Conservation (phyloP, 495 filamentous ascomycete species). For the Aspergillus incahuasiensis region DNA sequence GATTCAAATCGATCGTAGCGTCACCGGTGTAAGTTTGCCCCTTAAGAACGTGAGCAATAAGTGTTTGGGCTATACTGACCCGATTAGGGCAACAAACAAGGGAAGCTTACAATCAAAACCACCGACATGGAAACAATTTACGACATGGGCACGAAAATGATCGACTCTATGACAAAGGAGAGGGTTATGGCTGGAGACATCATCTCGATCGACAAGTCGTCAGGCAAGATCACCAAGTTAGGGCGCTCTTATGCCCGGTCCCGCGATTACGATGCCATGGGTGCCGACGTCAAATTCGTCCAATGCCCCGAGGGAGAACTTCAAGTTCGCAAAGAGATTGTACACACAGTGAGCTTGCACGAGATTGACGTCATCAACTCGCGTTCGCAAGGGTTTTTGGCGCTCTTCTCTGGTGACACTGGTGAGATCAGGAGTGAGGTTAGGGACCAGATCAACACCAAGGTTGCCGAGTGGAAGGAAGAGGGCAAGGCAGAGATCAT, state of each 20-base stretch:
- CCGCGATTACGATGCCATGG: constrained; percentile 98
- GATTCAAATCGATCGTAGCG: constrained; percentile 96
- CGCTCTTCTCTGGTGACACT: constrained; percentile 95
- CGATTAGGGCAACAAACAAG: constrained; percentile 78
- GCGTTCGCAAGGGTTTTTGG: constrained; percentile 91
- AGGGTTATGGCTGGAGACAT: constrained; percentile 97
- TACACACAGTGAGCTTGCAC: constrained; percentile 94
- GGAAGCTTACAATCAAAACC: constrained; percentile 98
- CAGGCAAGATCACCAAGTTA: constrained; percentile 94
- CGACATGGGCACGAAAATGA: constrained; percentile 99
- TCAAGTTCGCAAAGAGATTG: constrained; percentile 93
- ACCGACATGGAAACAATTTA: constrained; percentile 99
- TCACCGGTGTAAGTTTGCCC: constrained; percentile 67
- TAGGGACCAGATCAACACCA: constrained; percentile 96
- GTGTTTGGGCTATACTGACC: constrained; percentile 15
- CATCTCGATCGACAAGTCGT: constrained; percentile 96
- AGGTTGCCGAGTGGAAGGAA: constrained; percentile 97
- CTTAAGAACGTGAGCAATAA: neutral
- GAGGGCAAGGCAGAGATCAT: constrained; percentile 98
- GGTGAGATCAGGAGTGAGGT: constrained; percentile 97
- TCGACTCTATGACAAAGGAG: constrained; percentile 98
- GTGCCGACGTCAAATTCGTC: constrained; percentile 94
- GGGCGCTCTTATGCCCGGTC: constrained; percentile 90
- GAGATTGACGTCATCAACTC: constrained; percentile 99
- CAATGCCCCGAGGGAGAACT: constrained; percentile 98